Percentiles rank a stretch among this genome's conserved stretches.
phyloP scores from a whole-genome alignment of 805 yeast genomes.

The Saturnispora diversa region DNA sequence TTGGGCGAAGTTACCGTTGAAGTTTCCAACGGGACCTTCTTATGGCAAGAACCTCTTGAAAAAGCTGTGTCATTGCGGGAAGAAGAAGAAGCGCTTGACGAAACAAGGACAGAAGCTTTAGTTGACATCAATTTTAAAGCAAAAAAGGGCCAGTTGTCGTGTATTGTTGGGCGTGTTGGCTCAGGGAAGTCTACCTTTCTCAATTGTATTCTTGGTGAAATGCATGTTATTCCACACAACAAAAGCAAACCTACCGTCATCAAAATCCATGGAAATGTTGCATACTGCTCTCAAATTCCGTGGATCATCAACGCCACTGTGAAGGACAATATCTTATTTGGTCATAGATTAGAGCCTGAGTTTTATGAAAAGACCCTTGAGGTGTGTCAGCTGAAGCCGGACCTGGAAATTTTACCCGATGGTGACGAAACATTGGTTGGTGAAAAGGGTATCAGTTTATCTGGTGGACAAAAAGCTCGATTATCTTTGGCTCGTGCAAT shows the following conservation, averaged over 20 bases:
- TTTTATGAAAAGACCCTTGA: slow-evolving; percentile 73
- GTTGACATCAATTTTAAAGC: slow-evolving; percentile 42
- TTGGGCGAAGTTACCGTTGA: slow-evolving; percentile 33
- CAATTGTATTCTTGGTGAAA: slow-evolving; percentile 46
- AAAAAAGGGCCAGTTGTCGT: slow-evolving; percentile 43
- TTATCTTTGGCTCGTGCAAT: slow-evolving; percentile 92
- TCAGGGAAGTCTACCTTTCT: slow-evolving; percentile 57
- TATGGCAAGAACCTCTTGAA: slow-evolving; percentile 34
- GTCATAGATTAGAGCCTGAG: slow-evolving; percentile 70
- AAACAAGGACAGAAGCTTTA: slow-evolving; percentile 33
- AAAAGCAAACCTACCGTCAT: slow-evolving; percentile 17
- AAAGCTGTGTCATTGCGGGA: slow-evolving; percentile 15
- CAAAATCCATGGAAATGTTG: slow-evolving; percentile 35
- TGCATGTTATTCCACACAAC: slow-evolving; percentile 32
- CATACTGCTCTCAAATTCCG: slow-evolving; percentile 66
- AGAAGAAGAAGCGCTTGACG: slow-evolving; percentile 24
- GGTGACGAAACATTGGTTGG: slow-evolving; percentile 93
- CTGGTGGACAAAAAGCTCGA: slow-evolving; percentile 98
- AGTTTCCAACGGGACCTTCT: slow-evolving; percentile 43
- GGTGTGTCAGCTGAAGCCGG: slow-evolving; percentile 82
- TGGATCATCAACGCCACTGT: slow-evolving; percentile 97
- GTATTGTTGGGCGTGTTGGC: slow-evolving; percentile 62
- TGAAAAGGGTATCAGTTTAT: slow-evolving; percentile 90
- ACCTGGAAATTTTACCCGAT: slow-evolving; percentile 70
- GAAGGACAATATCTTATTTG: slow-evolving; percentile 82